phyloP scores from a whole-genome alignment of 1,284 basidiomycete genomes.

The Marasmius fiardii region DNA sequence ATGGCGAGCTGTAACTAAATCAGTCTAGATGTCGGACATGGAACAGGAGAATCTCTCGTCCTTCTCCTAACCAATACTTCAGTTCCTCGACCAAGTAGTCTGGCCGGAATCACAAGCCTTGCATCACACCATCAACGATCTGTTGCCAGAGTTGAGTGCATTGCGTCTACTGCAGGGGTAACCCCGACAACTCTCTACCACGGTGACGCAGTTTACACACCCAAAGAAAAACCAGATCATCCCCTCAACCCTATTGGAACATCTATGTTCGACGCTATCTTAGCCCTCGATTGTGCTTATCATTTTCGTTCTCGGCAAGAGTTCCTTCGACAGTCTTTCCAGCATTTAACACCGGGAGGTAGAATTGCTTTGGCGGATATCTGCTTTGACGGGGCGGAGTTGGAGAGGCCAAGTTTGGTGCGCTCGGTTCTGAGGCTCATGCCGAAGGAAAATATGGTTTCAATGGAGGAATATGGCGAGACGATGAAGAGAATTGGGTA shows the following conservation, averaged over 20 bases:
- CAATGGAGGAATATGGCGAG: slow-evolving; percentile 41
- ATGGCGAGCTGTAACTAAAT: slow-evolving; percentile 8
- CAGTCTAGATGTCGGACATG: slow-evolving; percentile 63
- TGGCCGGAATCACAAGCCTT: slow-evolving; percentile 64
- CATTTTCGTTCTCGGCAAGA: slow-evolving; percentile 55
- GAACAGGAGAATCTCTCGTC: slow-evolving; percentile 67
- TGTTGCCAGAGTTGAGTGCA: slow-evolving; percentile 34
- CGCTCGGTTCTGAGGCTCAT: slow-evolving; percentile 40
- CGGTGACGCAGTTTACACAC: slow-evolving; percentile 51
- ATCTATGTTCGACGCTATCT: slow-evolving; percentile 40
- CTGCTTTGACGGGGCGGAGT: slow-evolving; percentile 36
- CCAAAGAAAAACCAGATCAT: slow-evolving; percentile 26
- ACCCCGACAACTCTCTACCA: slow-evolving; percentile 26
- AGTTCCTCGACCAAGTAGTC: slow-evolving; percentile 42
- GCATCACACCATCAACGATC: slow-evolving; percentile 46
- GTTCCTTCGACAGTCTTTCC: slow-evolving; percentile 48
- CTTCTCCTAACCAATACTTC: slow-evolving; percentile 39
- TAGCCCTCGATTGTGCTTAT: slow-evolving; percentile 70
- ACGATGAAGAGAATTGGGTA: slow-evolving; percentile 52
- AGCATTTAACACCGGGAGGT: slow-evolving; percentile 46
- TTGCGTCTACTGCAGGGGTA: slow-evolving; percentile 15
- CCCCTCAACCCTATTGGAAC: slow-evolving; percentile 35
- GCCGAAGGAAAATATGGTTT: slow-evolving; percentile 51
- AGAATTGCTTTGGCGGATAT: slow-evolving; percentile 65
- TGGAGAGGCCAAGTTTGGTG: slow-evolving; percentile 24